Base-by-base conservation (phyloP, 345 rosid genomes). In the Citrus mangshanensis region DNA sequence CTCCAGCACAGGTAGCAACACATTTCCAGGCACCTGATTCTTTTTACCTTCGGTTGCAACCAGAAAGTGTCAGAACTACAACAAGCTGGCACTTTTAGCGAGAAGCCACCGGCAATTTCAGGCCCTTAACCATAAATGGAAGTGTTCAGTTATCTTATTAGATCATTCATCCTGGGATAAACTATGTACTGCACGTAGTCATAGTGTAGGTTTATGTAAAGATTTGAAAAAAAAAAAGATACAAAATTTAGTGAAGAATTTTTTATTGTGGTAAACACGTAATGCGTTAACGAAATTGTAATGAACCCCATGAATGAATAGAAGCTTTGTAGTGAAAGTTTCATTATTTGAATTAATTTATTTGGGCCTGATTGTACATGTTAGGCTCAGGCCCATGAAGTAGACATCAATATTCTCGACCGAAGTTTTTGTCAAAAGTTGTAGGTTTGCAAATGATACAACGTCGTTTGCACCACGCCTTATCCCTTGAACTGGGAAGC, bases 21-120 rank as follows among this genome's bases (percentile, higher is more conserved):
- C 92, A 46, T 92, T 86, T 51, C 93, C 90, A 4, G 91, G 93
- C 68, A 92, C 92, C 55, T 89, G 32, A 91, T 9, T 51, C 42
- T 32, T 58, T n/a, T 34, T 25, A 51, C 24, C 12, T 28, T n/a
- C 59, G 4, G 16, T 42, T 49, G 74, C 49, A 65, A 32, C 61
- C 37, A 68, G 4, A 22, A 32, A 25, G 40, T 66, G 9, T 32
- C 70, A 13, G 28, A 18, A 6, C 28, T 13, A 54, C 65, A 34
- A 13, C 1, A 46, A 64, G 49, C 68, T 60, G n/a, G n/a, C 30
- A 22, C 38, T 30, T 56, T 77, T 18, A 27, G 32, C 2, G 16
- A 9, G 54, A 8, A 56, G 3, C 9, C 27, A n/a, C 14, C 2
- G 7, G 69, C 66, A 35, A 24, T 34, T 18, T 28, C 46, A 3